A percentile compares a stretch with the other conserved stretches of the same genome.
phyloP scores from a whole-genome alignment of 306 rosid species.

The Lablab purpureus region DNA sequence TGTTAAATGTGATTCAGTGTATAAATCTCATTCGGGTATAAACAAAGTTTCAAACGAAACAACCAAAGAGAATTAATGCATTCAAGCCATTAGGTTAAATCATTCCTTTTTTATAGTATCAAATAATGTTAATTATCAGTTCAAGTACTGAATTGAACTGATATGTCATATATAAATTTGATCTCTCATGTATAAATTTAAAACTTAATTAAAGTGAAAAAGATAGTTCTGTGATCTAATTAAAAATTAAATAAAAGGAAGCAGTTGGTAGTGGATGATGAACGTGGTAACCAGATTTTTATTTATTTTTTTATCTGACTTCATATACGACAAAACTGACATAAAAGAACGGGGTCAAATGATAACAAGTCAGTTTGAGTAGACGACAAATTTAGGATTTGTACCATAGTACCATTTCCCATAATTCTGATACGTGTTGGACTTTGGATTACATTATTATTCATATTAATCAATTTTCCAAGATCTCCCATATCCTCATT shows the following conservation, averaged over 20 bases:
- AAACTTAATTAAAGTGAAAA: too few species aligned
- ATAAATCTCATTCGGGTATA: too few species aligned
- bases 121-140: too few species aligned
- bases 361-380: slow-evolving; percentile 6
- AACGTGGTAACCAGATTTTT: slow-evolving; percentile 23
- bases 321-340: background rate
- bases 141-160: too few species aligned
- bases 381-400: slow-evolving; percentile 38
- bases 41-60: background rate
- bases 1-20: too few species aligned
- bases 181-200: too few species aligned
- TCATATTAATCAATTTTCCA: slow-evolving; percentile 3
- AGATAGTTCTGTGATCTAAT: too few species aligned
- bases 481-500: slow-evolving; percentile 22
- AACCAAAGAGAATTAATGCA: background rate
- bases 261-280: background rate
- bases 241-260: too few species aligned
- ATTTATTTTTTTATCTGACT: background rate
- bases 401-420: slow-evolving; percentile 30
- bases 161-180: too few species aligned
- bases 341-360: background rate
- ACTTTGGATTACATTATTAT: slow-evolving; percentile 37
- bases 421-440: slow-evolving; percentile 2
- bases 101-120: too few species aligned
- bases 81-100: too few species aligned